Base-by-base conservation (phyloP, 768 basidiomycete genomes). In the Suillus tomentosus region DNA sequence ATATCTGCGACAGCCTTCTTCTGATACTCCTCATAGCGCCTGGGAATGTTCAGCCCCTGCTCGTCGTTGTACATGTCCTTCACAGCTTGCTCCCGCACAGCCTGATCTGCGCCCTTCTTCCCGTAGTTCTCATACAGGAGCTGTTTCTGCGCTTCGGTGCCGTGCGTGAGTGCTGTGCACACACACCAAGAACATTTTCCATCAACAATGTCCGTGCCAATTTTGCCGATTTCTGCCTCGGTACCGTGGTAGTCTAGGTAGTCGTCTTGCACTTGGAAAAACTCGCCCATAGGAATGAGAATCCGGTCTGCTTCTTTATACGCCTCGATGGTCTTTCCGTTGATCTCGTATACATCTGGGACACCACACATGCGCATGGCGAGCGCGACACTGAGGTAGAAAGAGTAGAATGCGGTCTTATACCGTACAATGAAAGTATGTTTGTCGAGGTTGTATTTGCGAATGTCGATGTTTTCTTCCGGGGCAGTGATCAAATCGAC, bases 171-270 rank as follows among this genome's bases (percentile, higher is more conserved):
- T 36, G 95, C 97, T 24, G 87, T 88, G 79, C 97, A 98, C 76
- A 99, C 83, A 69, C 90, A 89, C 97, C 96, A 99, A 19, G 91
- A 91, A 78, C 96, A 99, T 80, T 99, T 99, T 87, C 98, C 98
- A 78, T 99, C 96, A 64, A 98, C 76, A 71, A 99, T 99, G 76
- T 99, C 97, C 17, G 96, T 99, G 24, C 96, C 97, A 64, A 99
- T 88, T 80, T 99, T 99, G 55, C 96, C 96, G 60, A 98, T 91
- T 69, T 91, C 84, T 77, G 95, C 95, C 0, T 95, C 94, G 9
- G 92, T 85, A 5, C 90, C 95, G 22, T 91, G 89, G 74, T 87
- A 97, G 77, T 99, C 97, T 70, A 99, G 86, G 78, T 89, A 98
- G 78, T 99, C 96, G 74, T 99, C 96, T 78, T 99, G 96, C 64